Base-by-base conservation (phyloP, 208 protist species). In the Leishmania major region DNA sequence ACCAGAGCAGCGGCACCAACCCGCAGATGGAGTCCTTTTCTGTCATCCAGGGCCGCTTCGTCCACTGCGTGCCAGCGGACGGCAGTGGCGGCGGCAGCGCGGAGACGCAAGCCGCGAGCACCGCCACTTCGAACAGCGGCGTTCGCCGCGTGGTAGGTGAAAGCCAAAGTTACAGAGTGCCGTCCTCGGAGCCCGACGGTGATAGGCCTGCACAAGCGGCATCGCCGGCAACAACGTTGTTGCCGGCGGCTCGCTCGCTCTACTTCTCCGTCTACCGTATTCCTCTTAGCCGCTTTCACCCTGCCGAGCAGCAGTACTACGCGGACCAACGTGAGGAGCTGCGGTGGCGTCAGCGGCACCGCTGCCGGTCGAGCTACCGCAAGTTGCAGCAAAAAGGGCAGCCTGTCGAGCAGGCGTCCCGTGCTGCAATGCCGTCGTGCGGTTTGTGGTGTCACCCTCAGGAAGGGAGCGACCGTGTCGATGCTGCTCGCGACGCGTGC, bases 271-370 rank as follows among this genome's bases (percentile, higher is more conserved):
- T 92, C 71, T 96, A 93, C 62, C 90, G 91, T 49, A 82, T 96
- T 47, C 89, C 92, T 25, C 85, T 94, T 47, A 89, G 43, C 43
- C 87, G 80, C 60, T 94, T 94, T 78, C 35, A 25, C 31, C 69
- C 84, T 22, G 89, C 92, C 4, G 89, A 96, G 77, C 90, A 96
- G 78, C 82, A 86, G 78, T 96, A 92, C 78, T 93, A 91, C 87
- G 88, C 87, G 3, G 59, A 40, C 19, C 87, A 90, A 71, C 88
- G 92, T 25, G 92, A 96, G 81, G 84, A 90, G 75, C 51, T 87
- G 72, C 84, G 90, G 28, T 90, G 88, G 84, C 81, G 79, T n/a
- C 88, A 91, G 79, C 82, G 78, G 15, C 84, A 72, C 10, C 77
- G 74, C 5, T 79, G 74, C 37, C 79, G 75, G 22, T 53, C 84